Percentiles rank a stretch among this genome's conserved stretches.
phyloP scores from a whole-genome alignment of 169 alveolate genomes.

The Cryptosporidium ryanae region DNA sequence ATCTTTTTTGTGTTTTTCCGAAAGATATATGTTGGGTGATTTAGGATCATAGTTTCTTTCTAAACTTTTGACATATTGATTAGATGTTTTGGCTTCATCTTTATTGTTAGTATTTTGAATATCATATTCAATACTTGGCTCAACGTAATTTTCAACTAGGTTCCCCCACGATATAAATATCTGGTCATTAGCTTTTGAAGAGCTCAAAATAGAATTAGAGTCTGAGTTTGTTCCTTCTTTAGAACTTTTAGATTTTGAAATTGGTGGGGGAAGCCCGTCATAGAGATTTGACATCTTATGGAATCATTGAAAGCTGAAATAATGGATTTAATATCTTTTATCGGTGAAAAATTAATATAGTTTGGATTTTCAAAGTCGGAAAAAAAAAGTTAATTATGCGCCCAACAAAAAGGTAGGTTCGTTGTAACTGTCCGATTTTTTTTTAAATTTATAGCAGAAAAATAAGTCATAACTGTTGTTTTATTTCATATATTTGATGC shows the following conservation, averaged over 20 bases:
- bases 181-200: not conserved
- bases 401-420: not conserved
- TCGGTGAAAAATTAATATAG: no score
- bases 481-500: not conserved
- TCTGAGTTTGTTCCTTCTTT: not conserved
- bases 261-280: constrained; percentile 65
- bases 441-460: not conserved
- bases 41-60: constrained; percentile 35
- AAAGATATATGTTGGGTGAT: constrained; percentile 17
- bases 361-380: no score
- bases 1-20: not conserved
- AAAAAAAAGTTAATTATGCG: constrained; percentile 5
- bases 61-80: not conserved
- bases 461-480: not conserved
- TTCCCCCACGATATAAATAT: constrained; percentile 21
- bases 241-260: not conserved
- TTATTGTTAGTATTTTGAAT: not conserved
- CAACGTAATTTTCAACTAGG: constrained; percentile 12
- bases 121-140: not conserved
- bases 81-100: not conserved
- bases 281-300: constrained; percentile 29
- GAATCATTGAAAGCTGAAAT: no score
- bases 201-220: not conserved
- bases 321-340: no score
- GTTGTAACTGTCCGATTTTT: not conserved